These are phyloP conservation scores for Fragaria nilgerrensis DNA, from an alignment of 306 rosid species.

Conservation along the genomic window DNA sequence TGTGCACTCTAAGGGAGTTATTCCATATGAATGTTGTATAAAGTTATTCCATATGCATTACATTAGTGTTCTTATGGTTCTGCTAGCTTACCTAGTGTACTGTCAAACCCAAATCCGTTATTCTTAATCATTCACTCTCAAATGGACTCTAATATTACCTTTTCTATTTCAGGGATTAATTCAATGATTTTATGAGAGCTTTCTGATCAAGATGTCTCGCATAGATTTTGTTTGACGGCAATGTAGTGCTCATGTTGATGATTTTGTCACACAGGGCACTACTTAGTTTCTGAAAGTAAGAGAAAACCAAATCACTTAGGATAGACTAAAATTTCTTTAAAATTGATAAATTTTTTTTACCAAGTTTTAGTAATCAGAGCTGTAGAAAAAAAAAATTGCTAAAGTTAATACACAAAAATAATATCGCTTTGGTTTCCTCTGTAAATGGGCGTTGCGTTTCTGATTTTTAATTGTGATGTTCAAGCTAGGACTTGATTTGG, in stretches of 20 bases:
- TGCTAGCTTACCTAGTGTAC: neutral
- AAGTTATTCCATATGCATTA: neutral
- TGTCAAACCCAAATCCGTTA: neutral
- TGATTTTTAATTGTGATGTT: no score
- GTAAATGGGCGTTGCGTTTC: no score
- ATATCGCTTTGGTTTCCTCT: no score
- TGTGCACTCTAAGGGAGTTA: neutral
- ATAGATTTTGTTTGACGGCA: conserved; percentile 34
- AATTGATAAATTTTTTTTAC: no score
- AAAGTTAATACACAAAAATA: no score
- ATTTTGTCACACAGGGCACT: neutral
- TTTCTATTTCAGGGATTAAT: conserved; percentile 58
- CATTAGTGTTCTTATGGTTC: neutral
- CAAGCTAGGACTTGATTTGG: no score
- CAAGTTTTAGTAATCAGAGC: no score
- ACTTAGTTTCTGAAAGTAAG: no score
- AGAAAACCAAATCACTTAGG: no score
- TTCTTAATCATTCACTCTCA: neutral
- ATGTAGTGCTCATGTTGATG: conserved; percentile 21
- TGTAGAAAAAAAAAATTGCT: no score
- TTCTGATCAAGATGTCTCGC: conserved; percentile 16
- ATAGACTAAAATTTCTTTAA: no score
- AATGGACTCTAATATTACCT: conserved; percentile 12
- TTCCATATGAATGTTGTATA: neutral
- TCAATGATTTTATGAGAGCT: conserved; percentile 88